A percentile compares a stretch with the other conserved stretches of the same genome.
Evolutionary conservation across 176 grass and related monocot species (phyloP).

Genomic region (Oryza glaberrima): DNA sequence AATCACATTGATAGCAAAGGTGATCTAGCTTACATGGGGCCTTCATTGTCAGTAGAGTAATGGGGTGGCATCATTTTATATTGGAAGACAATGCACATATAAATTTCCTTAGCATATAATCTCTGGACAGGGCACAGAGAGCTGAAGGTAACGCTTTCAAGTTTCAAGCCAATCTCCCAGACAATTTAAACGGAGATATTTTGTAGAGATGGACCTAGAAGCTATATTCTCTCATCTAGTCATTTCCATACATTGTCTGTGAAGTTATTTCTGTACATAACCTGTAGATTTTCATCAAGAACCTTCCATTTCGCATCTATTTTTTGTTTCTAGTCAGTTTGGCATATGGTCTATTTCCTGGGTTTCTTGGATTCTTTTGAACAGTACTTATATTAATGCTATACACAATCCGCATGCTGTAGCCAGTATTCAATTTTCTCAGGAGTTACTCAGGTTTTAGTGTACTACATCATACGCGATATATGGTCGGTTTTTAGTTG

Average conservation of each 20-base stretch:
- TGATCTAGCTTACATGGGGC: neutral
- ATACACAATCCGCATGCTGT: too few relatives aligned
- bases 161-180: neutral
- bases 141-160: neutral
- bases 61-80: neutral
- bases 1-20: neutral
- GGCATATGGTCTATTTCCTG: neutral
- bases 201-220: neutral
- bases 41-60: neutral
- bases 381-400: neutral
- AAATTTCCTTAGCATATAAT: neutral
- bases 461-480: neutral
- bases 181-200: neutral
- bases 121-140: neutral
- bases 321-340: neutral
- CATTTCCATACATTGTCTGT: conserved; percentile 3
- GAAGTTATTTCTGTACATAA: neutral
- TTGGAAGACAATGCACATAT: neutral
- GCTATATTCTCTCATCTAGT: neutral
- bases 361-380: neutral
- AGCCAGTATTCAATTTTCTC: neutral
- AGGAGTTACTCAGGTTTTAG: neutral
- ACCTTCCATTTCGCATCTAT: neutral
- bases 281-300: neutral
- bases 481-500: neutral